Percentiles rank a stretch among this genome's conserved stretches.
These are phyloP conservation scores for Crepidotus variabilis DNA, from an alignment of 768 basidiomycete species.

Conservation along the genomic window DNA sequence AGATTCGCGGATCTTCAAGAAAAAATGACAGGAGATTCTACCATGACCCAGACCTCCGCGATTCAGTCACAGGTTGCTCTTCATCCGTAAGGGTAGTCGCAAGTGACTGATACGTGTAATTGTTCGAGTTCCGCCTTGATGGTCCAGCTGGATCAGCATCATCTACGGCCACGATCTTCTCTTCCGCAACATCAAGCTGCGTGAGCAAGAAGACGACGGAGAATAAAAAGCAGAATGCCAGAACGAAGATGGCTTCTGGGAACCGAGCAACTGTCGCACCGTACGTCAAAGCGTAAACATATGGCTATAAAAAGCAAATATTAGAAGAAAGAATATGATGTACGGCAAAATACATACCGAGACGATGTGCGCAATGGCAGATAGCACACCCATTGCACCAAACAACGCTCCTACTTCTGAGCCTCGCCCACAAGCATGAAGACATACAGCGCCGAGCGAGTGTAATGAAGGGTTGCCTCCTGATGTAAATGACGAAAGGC, in stretches of 20 bases:
- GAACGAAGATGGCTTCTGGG: constrained; percentile 66
- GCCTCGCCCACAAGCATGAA: constrained; percentile 47
- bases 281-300: constrained; percentile 66
- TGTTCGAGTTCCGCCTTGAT: not conserved
- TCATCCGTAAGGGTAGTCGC: not conserved
- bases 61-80: not conserved
- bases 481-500: constrained; percentile 60
- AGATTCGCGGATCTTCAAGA: not conserved
- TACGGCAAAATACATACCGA: constrained; percentile 29
- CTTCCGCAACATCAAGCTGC: constrained; percentile 26
- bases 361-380: constrained; percentile 63
- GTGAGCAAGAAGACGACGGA: constrained; percentile 44
- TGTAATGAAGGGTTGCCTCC: constrained; percentile 68
- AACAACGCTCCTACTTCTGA: constrained; percentile 60
- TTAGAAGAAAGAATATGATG: not conserved
- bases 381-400: constrained; percentile 66
- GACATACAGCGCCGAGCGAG: constrained; percentile 66
- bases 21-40: not conserved
- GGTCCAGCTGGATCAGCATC: not conserved
- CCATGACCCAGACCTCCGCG: not conserved
- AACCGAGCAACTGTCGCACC: constrained; percentile 56
- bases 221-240: constrained; percentile 53
- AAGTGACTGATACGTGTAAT: not conserved
- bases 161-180: constrained; percentile 14
- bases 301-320: constrained; percentile 41